Percentiles rank a stretch among this genome's conserved stretches.
Conservation (phyloP, 805 yeast species). For the Lachancea sp. region DNA sequence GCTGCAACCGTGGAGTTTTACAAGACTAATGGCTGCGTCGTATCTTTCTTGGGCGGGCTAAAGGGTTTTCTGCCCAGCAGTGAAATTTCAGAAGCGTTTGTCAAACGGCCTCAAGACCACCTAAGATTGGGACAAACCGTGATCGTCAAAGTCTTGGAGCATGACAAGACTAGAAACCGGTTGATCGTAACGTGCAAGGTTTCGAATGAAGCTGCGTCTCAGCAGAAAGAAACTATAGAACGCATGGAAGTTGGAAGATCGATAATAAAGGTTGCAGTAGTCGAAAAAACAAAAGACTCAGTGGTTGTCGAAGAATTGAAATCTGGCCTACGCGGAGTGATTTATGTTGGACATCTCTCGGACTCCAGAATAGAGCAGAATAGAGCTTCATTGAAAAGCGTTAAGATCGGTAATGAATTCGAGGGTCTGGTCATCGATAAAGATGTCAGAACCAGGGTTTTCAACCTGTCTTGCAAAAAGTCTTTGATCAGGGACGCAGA, state of each 20-base stretch:
- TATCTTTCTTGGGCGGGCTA: constrained; percentile 73
- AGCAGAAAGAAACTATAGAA: constrained; percentile 43
- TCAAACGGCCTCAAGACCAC: constrained; percentile 68
- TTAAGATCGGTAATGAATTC: constrained; percentile 54
- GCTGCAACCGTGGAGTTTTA: constrained; percentile 70
- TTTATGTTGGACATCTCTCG: constrained; percentile 66
- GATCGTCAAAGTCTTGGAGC: constrained; percentile 53
- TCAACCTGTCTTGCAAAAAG: constrained; percentile 57
- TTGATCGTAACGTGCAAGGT: constrained; percentile 71
- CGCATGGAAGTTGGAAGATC: constrained; percentile 55
- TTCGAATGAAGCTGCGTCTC: constrained; percentile 43
- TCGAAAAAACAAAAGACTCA: constrained; percentile 71
- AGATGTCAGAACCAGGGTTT: constrained; percentile 52
- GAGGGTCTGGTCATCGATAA: constrained; percentile 63
- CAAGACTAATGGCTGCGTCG: constrained; percentile 70
- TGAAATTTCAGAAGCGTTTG: constrained; percentile 87
- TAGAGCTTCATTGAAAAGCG: constrained; percentile 55
- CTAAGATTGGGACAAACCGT: constrained; percentile 82
- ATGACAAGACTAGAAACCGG: constrained; percentile 47
- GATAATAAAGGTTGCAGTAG: constrained; percentile 51
- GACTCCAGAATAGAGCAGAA: constrained; percentile 72
- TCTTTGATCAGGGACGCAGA: constrained; percentile 63
- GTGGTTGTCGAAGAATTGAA: constrained; percentile 55
- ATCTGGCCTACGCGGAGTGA: constrained; percentile 55
- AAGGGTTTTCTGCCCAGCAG: constrained; percentile 78